Evolutionary conservation across 768 basidiomycete genomes (phyloP), one percentile per base, ranked within the genome.

Genomic region (Boletus speciosus): DNA sequence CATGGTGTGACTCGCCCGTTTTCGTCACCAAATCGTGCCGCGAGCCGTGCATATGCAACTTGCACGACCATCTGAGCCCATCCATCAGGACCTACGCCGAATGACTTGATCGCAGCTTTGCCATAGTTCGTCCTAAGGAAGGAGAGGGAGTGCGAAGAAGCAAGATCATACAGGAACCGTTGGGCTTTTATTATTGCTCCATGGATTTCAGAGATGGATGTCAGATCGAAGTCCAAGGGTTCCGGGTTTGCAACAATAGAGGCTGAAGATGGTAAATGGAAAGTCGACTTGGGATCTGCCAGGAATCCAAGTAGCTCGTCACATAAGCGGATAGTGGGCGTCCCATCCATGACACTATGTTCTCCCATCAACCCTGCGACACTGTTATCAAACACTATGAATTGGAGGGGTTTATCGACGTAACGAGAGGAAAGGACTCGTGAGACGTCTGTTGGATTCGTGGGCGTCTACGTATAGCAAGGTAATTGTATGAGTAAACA

Each of bases 51-150:
- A 69, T 94, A 94, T 6, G 94, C 95, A 43, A 98, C 75, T 68
- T 98, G 95, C 47, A 95, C 78, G 64, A 93, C 74, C 81, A 97
- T 84, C 74, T 98, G 95, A 43, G 90, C 86, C 93, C 93, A 97
- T 27, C 89, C 89, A 65, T 98, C 95, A 3, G 95, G 95, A 39
- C 92, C 91, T n/a, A 89, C 84, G 34, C 88, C 85, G 61, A 90
- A 92, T 14, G 78, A 73, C 77, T 96, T 97, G 74, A 96, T 90
- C 16, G 82, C 80, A 41, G 81, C 80, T 71, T 94, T 96, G 34
- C 95, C 95, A 62, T 95, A 98, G 1, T 74, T 68, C 1, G 90
- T 92, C 38, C 81, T 74, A 54, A 80, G 69, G 70, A 84, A 84
- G 21, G 75, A 74, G 55, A 93, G 72, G 51, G 76, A 75, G 62